Percentiles rank a stretch among this genome's conserved stretches.
phyloP scores from a whole-genome alignment of 2,329 filamentous ascomycete species.

The Exophiala bonariae region DNA sequence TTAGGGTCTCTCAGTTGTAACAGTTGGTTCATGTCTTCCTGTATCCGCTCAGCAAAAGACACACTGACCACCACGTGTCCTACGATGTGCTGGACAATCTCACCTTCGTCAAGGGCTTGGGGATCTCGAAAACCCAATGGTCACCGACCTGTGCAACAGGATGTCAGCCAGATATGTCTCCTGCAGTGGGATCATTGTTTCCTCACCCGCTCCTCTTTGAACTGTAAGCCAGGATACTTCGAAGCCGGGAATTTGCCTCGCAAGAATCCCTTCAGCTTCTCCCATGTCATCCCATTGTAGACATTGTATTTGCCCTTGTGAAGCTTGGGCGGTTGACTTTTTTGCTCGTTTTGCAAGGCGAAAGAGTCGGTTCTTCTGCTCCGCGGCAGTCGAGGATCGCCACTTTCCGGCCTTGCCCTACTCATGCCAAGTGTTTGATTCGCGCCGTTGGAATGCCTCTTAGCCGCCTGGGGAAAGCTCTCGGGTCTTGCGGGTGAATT shows the following conservation, averaged over 20 bases:
- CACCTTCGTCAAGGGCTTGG: too few relatives aligned
- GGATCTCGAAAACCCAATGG: too few relatives aligned
- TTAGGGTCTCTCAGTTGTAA: too few relatives aligned
- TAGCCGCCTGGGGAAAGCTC: too few relatives aligned
- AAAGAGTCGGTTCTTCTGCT: constrained; percentile 1
- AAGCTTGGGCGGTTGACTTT: neutral
- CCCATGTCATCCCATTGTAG: constrained; percentile 5
- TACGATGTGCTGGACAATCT: too few relatives aligned
- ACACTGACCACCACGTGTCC: too few relatives aligned
- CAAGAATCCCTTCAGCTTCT: constrained; percentile 7
- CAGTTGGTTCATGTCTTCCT: too few relatives aligned
- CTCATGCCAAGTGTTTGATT: too few relatives aligned
- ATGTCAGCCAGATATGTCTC: neutral
- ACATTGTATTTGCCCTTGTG: neutral
- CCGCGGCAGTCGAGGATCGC: neutral
- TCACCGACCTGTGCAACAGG: neutral
- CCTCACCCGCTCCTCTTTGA: constrained; percentile 1
- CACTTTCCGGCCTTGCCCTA: too few relatives aligned
- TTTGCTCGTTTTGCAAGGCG: neutral
- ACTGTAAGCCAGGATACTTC: constrained; percentile 2
- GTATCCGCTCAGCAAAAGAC: too few relatives aligned
- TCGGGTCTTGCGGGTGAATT: too few relatives aligned
- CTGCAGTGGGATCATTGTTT: neutral
- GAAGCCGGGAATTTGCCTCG: constrained; percentile 1
- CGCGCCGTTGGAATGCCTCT: too few relatives aligned